Conservation (phyloP, 2,329 filamentous ascomycete species). For the Torrubiellomyces zombiae region DNA sequence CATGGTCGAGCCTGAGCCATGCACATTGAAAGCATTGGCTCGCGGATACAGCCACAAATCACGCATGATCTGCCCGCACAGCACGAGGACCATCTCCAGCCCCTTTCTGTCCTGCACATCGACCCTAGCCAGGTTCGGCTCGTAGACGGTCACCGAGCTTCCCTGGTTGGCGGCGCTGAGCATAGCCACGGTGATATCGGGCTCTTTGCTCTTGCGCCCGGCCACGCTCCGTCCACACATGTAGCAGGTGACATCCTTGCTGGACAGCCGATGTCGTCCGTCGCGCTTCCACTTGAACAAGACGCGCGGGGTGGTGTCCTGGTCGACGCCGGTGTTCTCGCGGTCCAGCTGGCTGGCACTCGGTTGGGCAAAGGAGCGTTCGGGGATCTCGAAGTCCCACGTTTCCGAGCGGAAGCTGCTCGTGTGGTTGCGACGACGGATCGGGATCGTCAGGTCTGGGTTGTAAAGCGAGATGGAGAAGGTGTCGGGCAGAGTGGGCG, state of each 20-base stretch:
- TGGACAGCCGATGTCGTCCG: conserved; percentile 63
- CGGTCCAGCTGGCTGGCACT: conserved; percentile 65
- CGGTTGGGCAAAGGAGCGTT: conserved; percentile 67
- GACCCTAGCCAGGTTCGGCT: conserved; percentile 78
- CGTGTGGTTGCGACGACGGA: conserved; percentile 54
- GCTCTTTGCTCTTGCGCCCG: conserved; percentile 74
- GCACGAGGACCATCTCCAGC: conserved; percentile 62
- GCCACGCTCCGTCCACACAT: conserved; percentile 62
- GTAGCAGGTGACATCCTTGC: conserved; percentile 78
- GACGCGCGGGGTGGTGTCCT: conserved; percentile 51
- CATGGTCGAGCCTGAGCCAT: conserved; percentile 17
- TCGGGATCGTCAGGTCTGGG: conserved; percentile 64
- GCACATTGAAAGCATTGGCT: conserved; percentile 64
- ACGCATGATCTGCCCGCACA: conserved; percentile 46
- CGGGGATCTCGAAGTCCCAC: conserved; percentile 89
- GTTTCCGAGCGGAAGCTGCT: conserved; percentile 65
- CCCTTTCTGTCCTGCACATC: conserved; percentile 92
- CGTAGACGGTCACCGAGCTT: conserved; percentile 61
- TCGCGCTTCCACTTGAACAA: conserved; percentile 84
- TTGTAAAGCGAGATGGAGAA: conserved; percentile 89
- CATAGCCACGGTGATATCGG: conserved; percentile 86
- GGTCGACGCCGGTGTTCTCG: conserved; percentile 28
- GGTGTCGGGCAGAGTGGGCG: conserved; percentile 57
- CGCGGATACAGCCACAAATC: conserved; percentile 49
- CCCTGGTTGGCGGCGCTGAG: conserved; percentile 57